Evolutionary conservation across 495 filamentous ascomycete species (phyloP).

Genomic region (Hypoxylon fuscum): DNA sequence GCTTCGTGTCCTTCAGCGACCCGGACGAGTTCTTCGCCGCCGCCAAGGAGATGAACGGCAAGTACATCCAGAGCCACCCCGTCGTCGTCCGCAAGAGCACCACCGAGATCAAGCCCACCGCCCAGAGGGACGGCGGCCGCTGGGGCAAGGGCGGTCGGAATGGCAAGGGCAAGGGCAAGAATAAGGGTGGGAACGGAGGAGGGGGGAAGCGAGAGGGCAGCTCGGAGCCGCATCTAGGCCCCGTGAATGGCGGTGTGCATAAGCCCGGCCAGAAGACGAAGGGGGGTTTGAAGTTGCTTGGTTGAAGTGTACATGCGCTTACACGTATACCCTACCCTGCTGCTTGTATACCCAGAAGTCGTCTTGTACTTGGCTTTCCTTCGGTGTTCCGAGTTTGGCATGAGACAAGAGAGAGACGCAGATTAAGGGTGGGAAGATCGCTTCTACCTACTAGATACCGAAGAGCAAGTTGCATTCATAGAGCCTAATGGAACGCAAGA

Average conservation of each 20-base stretch:
- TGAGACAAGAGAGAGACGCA: not conserved
- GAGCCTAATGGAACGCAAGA: conserved; percentile 4
- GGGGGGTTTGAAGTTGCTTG: conserved; percentile 78
- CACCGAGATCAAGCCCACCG: conserved; percentile 83
- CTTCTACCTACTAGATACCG: not conserved
- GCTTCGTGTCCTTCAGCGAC: conserved; percentile 94
- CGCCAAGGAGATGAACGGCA: conserved; percentile 97
- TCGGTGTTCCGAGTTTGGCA: not conserved
- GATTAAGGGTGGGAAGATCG: not conserved
- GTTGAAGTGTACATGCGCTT: no score
- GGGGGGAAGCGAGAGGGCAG: conserved; percentile 39
- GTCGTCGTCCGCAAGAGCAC: conserved; percentile 85
- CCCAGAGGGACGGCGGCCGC: conserved; percentile 53
- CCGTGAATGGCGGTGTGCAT: conserved; percentile 70
- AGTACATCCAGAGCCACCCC: conserved; percentile 98
- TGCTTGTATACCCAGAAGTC: not conserved
- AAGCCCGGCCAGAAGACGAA: conserved; percentile 84
- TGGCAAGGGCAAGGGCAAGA: conserved; percentile 46
- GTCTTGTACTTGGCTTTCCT: not conserved
- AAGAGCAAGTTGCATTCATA: conserved; percentile 7
- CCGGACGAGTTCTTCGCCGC: conserved; percentile 95
- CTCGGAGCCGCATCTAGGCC: conserved; percentile 57
- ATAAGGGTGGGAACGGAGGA: conserved; percentile 43
- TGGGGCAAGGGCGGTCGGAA: conserved; percentile 48
- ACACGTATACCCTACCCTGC: no score